These are phyloP conservation scores for Mycosphaerella arachidis DNA, from an alignment of 2,329 filamentous ascomycete genomes.

Conservation along the genomic window DNA sequence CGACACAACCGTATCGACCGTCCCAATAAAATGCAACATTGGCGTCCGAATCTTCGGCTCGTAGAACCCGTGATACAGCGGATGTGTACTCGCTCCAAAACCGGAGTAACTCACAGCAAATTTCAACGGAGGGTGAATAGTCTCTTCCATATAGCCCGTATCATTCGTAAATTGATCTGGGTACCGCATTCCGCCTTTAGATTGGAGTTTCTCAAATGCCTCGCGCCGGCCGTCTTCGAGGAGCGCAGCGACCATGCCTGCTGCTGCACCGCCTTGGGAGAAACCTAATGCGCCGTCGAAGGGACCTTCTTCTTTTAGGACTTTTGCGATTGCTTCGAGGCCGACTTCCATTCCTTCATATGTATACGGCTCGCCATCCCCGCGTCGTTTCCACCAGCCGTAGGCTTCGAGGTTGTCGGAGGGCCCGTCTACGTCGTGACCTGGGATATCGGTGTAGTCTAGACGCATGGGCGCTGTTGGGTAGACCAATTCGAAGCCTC, in stretches of 20 bases:
- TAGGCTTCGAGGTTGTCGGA: conserved; percentile 52
- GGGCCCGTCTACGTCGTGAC: conserved; percentile 52
- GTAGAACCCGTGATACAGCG: conserved; percentile 64
- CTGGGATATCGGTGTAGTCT: conserved; percentile 47
- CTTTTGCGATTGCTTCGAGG: conserved; percentile 57
- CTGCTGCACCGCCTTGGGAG: conserved; percentile 70
- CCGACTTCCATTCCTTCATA: conserved; percentile 70
- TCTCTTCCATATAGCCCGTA: conserved; percentile 30
- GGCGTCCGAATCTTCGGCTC: conserved; percentile 72
- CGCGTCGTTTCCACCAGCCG: conserved; percentile 76
- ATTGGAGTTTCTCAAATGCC: conserved; percentile 44
- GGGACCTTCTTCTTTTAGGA: conserved; percentile 60
- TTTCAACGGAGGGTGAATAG: conserved; percentile 53
- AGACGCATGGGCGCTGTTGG: conserved; percentile 44
- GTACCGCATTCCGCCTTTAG: conserved; percentile 47
- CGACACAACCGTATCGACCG: conserved; percentile 81
- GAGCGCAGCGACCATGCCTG: conserved; percentile 67
- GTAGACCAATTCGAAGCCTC: conserved; percentile 44
- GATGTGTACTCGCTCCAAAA: conserved; percentile 60
- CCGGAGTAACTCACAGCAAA: conserved; percentile 76
- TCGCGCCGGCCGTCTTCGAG: conserved; percentile 55
- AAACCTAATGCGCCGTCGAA: conserved; percentile 80
- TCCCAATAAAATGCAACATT: conserved; percentile 75
- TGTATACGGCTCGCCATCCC: conserved; percentile 48
- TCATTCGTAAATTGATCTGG: conserved; percentile 46